phyloP scores from a whole-genome alignment of 257 asterid species.

The Solanum neorickii region DNA sequence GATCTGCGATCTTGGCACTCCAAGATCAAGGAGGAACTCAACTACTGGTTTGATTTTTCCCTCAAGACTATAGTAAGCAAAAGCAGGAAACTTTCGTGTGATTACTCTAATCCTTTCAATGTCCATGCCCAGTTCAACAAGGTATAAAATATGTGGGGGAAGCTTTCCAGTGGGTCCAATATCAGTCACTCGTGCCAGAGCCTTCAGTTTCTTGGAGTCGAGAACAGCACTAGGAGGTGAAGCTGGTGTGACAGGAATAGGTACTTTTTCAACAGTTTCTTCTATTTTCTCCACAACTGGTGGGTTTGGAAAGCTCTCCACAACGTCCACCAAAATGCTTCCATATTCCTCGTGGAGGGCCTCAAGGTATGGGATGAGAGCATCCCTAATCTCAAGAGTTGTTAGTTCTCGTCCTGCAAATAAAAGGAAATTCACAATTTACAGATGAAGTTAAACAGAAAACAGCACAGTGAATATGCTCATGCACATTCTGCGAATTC shows the following conservation, averaged over 20 bases:
- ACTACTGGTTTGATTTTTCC: slow-evolving; percentile 90
- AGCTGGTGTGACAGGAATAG: slow-evolving; percentile 17
- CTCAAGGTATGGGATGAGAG: slow-evolving; percentile 81
- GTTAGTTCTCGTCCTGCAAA: slow-evolving; percentile 86
- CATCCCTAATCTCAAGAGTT: slow-evolving; percentile 82
- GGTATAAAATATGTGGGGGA: slow-evolving; percentile 68
- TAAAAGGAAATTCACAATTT: background rate
- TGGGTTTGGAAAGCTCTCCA: slow-evolving; percentile 69
- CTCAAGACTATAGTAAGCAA: slow-evolving; percentile 83
- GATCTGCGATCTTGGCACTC: slow-evolving; percentile 56
- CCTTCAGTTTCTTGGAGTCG: slow-evolving; percentile 51
- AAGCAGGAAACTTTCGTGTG: slow-evolving; percentile 81
- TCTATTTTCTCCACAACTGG: slow-evolving; percentile 39
- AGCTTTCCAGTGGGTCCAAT: slow-evolving; percentile 52
- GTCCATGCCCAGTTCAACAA: slow-evolving; percentile 84
- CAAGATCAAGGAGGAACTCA: slow-evolving; percentile 78
- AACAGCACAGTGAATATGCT: background rate
- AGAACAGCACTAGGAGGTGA: slow-evolving; percentile 31
- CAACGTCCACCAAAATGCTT: slow-evolving; percentile 46
- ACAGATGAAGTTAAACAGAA: background rate
- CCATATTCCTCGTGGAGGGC: slow-evolving; percentile 63
- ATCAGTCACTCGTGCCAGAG: slow-evolving; percentile 72
- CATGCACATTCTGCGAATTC: background rate
- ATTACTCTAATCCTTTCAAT: slow-evolving; percentile 54
- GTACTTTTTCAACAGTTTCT: slow-evolving; percentile 25